These are phyloP conservation scores for Naganishia cerealis DNA, from an alignment of 1,284 basidiomycete species.

Conservation along the genomic window DNA sequence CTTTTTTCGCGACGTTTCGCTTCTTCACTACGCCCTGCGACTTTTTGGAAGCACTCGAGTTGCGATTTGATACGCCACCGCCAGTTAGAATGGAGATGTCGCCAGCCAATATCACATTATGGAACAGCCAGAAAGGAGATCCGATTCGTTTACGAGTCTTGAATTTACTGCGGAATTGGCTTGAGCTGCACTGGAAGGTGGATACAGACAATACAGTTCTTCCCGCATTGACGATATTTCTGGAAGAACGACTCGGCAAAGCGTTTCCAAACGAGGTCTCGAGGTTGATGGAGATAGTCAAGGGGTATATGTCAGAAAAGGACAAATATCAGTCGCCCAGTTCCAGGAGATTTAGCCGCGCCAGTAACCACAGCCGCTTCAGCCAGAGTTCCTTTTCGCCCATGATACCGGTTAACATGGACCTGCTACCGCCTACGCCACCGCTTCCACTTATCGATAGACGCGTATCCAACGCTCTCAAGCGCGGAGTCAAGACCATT, in stretches of 20 bases:
- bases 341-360: conserved; percentile 19
- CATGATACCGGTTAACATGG: conserved; percentile 49
- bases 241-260: conserved; percentile 42
- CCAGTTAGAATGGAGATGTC: conserved; percentile 44
- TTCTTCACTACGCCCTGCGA: conserved; percentile 78
- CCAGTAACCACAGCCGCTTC: conserved; percentile 51
- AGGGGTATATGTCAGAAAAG: conserved; percentile 25
- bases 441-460: conserved; percentile 77
- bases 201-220: conserved; percentile 60
- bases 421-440: conserved; percentile 56
- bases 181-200: conserved; percentile 83
- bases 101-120: conserved; percentile 65
- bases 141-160: conserved; percentile 85
- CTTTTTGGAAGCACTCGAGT: conserved; percentile 72
- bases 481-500: conserved; percentile 61
- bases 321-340: conserved; percentile 28
- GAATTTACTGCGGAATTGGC: conserved; percentile 89
- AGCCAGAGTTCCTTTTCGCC: conserved; percentile 61
- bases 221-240: conserved; percentile 53
- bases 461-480: conserved; percentile 63
- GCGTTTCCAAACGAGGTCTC: conserved; percentile 49
- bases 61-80: conserved; percentile 73
- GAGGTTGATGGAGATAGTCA: conserved; percentile 44
- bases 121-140: conserved; percentile 81
- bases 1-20: conserved; percentile 96